Percentiles rank a stretch among this genome's conserved stretches.
These are phyloP conservation scores for Styphnolobium japonicum DNA, from an alignment of 306 rosid species.

Conservation along the genomic window DNA sequence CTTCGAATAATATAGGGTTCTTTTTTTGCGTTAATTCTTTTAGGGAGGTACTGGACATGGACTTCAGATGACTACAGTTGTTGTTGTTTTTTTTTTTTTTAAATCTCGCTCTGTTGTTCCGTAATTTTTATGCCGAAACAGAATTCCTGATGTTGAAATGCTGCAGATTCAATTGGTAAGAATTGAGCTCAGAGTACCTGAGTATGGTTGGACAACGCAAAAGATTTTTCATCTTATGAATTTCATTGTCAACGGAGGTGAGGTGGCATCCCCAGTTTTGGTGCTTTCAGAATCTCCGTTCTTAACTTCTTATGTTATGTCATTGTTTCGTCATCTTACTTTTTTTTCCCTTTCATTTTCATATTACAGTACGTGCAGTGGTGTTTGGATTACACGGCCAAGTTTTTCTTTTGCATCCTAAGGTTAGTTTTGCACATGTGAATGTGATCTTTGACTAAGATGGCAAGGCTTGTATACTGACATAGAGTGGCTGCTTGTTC, in stretches of 20 bases:
- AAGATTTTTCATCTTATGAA: conserved; percentile 96
- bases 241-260: conserved; percentile 91
- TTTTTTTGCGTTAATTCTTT: too few species aligned
- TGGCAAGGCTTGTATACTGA: conserved; percentile 26
- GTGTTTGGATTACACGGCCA: conserved; percentile 83
- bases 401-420: conserved; percentile 69
- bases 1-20: too few species aligned
- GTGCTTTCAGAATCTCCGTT: not conserved
- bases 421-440: conserved; percentile 44
- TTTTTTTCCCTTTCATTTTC: not conserved
- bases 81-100: not conserved
- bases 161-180: conserved; percentile 81
- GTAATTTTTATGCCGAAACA: not conserved
- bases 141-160: not conserved
- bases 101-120: not conserved
- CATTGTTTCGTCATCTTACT: not conserved
- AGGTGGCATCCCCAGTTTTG: conserved; percentile 21
- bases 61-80: not conserved
- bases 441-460: not conserved
- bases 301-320: not conserved
- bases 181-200: conserved; percentile 93
- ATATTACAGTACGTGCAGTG: conserved; percentile 76
- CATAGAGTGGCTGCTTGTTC: conserved; percentile 27
- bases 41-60: too few species aligned
- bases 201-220: conserved; percentile 97